Evolutionary conservation across 352 stramenopile genomes (phyloP), one percentile per base, ranked within the genome.

Genomic region (Phytophthora boehmeriae): DNA sequence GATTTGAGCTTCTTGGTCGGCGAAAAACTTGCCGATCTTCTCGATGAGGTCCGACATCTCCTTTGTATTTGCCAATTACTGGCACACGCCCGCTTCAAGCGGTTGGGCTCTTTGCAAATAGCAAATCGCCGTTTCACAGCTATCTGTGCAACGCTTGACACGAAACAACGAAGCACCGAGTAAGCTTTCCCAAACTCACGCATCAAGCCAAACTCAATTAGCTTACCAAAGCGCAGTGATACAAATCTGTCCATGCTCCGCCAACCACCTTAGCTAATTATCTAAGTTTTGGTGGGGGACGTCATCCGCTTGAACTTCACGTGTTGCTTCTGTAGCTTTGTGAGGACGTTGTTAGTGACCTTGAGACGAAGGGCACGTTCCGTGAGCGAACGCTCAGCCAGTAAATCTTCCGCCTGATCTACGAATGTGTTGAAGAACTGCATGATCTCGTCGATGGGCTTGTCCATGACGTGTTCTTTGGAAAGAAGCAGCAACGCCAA

Each of bases 341-440:
- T 57, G n/a, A 95, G 76, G 34, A 92, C 77, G 14, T 44, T 75
- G 67, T 91, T 92, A 22, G 87, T 95, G 35, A 94, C 72, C 59
- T 95, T 95, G 53, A 92, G 77, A 19, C 71, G 51, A 25, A 95
- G 63, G 4, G 83, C 85, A 11, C 68, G 67, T 19, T 76, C 48
- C 0, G 86, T 56, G 1, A 95, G 65, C 39, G 61, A 50, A 8
- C 80, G 35, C 10, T 75, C 66, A n/a, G 79, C 76, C 30, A 94
- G 73, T 28, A 92, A 43, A 19, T 84, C 73, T 10, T 90, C 69
- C 4, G 71, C 73, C 19, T 80, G 67, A 47, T 77, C 72, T 27
- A 71, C 68, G 49, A 93, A 95, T 11, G 87, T 94, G 62, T 94
- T 96, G 63, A 96, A 87, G 50, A 94, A 93, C 56, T 88, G 74